These are phyloP conservation scores for Claviceps sp. DNA, from an alignment of 2,329 filamentous ascomycete species.

Conservation along the genomic window DNA sequence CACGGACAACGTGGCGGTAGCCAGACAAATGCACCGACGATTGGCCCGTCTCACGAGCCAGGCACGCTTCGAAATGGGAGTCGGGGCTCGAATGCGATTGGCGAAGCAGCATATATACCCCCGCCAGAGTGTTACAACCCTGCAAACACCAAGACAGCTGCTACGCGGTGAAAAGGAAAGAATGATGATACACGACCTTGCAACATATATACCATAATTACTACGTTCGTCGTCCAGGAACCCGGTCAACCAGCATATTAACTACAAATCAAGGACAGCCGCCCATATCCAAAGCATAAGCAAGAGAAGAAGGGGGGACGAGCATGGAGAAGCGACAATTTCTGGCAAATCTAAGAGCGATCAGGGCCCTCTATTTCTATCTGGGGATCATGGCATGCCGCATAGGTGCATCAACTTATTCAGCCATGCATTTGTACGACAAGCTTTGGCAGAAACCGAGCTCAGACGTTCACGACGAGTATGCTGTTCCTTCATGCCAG, in stretches of 20 bases:
- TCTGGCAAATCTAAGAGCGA: not conserved
- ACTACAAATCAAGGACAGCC: not conserved
- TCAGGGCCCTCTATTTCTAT: not conserved
- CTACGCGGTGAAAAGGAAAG: not conserved
- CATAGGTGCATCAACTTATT: not conserved
- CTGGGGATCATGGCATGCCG: not conserved
- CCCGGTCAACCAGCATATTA: not conserved
- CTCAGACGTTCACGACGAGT: not conserved
- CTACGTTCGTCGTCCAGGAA: not conserved
- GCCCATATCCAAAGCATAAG: not conserved
- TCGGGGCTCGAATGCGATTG: slow-evolving; percentile 29
- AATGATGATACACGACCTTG: not conserved
- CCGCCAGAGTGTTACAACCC: slow-evolving; percentile 20
- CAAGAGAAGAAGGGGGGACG: not conserved
- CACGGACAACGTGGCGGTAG: slow-evolving; percentile 55
- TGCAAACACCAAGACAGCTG: slow-evolving; percentile 8
- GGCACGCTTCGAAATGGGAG: slow-evolving; percentile 34
- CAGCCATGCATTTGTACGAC: not conserved
- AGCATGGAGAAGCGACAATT: not conserved
- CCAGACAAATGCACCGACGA: slow-evolving; percentile 51
- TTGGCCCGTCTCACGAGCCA: slow-evolving; percentile 36
- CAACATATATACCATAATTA: not conserved
- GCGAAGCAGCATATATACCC: slow-evolving; percentile 23
- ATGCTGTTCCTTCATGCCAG: not conserved
- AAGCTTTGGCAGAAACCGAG: not conserved